Conservation (phyloP, 768 basidiomycete species). For the Exidia glandulosa region DNA sequence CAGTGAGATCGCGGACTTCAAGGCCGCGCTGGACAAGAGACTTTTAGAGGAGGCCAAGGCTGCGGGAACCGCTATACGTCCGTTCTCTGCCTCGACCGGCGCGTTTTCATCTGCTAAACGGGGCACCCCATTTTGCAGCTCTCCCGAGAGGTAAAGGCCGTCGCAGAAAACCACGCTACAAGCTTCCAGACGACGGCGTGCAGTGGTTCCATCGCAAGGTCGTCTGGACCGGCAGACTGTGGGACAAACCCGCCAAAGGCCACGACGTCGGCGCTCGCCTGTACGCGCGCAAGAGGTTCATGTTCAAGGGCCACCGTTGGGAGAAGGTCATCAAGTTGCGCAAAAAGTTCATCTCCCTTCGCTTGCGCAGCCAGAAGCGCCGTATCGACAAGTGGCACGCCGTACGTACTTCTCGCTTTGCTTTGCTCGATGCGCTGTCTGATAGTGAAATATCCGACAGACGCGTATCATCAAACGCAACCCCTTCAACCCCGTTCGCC, state of each 20-base stretch:
- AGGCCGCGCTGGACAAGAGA: background rate
- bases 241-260: constrained; percentile 32
- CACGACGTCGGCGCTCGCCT: constrained; percentile 48
- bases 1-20: constrained; percentile 12
- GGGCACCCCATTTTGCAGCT: background rate
- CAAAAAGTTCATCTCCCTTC: constrained; percentile 2
- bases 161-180: background rate
- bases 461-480: background rate
- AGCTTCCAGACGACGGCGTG: too few species aligned
- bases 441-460: background rate
- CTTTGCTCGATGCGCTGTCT: background rate
- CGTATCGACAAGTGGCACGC: constrained; percentile 2
- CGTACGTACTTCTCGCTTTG: background rate
- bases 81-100: background rate
- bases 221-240: constrained; percentile 32
- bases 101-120: background rate
- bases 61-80: too few species aligned
- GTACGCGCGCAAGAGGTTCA: constrained; percentile 66
- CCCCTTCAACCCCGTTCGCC: background rate
- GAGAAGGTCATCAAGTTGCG: constrained; percentile 24
- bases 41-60: background rate
- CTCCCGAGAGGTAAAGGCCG: background rate
- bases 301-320: constrained; percentile 94
- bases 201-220: constrained; percentile 9
- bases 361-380: background rate